A percentile compares a stretch with the other conserved stretches of the same genome.
phyloP scores from a whole-genome alignment of 2,329 filamentous ascomycete genomes.

The Botrytis paeoniae region DNA sequence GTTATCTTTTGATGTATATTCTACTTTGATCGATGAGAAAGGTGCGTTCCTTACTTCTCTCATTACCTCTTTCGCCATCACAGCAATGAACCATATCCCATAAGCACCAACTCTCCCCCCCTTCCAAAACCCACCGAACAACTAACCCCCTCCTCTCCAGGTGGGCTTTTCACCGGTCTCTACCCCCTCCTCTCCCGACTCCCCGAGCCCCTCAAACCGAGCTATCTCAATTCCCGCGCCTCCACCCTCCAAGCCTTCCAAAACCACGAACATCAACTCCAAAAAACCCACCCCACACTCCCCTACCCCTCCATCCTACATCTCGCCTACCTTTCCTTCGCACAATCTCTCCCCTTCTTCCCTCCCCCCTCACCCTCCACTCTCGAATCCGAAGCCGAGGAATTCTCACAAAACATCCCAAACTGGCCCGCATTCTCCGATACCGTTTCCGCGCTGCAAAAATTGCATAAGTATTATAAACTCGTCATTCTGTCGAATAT shows the following conservation, averaged over 20 bases:
- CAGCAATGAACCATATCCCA: background rate
- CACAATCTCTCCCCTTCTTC: slow-evolving; percentile 44
- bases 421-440: background rate
- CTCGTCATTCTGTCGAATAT: background rate
- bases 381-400: background rate
- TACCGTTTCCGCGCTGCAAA: background rate
- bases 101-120: background rate
- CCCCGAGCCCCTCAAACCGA: background rate
- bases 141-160: background rate
- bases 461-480: background rate
- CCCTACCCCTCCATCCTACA: background rate
- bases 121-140: background rate
- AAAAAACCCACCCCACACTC: slow-evolving; percentile 44
- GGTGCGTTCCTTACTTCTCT: background rate
- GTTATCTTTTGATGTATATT: slow-evolving; percentile 26
- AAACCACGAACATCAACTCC: slow-evolving; percentile 29
- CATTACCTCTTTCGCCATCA: background rate
- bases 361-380: slow-evolving; percentile 32
- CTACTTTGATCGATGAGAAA: slow-evolving; percentile 25
- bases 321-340: background rate
- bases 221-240: slow-evolving; percentile 5
- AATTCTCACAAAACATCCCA: background rate
- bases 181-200: slow-evolving; percentile 21
- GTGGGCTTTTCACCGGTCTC: slow-evolving; percentile 21
- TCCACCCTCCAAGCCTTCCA: slow-evolving; percentile 20